phyloP scores from a whole-genome alignment of 108 stramenopile genomes.

The Hondaea fermentalgiana region DNA sequence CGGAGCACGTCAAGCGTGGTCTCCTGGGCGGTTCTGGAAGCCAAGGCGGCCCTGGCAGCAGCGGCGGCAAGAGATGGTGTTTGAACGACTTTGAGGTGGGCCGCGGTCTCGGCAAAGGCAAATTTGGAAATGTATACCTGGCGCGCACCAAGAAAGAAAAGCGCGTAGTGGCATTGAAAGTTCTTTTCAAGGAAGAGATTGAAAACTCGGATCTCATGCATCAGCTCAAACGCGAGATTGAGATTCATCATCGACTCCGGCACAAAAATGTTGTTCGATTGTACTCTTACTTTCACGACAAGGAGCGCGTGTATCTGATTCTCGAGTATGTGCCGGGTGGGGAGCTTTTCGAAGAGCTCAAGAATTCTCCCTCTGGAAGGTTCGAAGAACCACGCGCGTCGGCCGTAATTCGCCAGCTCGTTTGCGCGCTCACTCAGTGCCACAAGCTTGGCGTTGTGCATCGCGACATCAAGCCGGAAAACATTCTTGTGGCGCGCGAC shows the following conservation, averaged over 20 bases:
- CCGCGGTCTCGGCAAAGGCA: slow-evolving; percentile 37
- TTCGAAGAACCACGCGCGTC: slow-evolving; percentile 74
- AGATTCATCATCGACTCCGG: slow-evolving; percentile 37
- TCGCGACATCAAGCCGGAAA: slow-evolving; percentile 48
- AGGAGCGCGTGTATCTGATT: slow-evolving; percentile 82
- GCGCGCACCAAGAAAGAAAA: slow-evolving; percentile 27
- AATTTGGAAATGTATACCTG: slow-evolving; percentile 48
- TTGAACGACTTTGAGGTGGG: slow-evolving; percentile 32
- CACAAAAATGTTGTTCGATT: slow-evolving; percentile 43
- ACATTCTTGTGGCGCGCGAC: slow-evolving; percentile 27
- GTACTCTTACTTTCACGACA: slow-evolving; percentile 37
- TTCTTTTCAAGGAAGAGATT: slow-evolving; percentile 36
- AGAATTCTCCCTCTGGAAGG: slow-evolving; percentile 26
- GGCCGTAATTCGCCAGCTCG: slow-evolving; percentile 73
- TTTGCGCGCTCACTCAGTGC: slow-evolving; percentile 78
- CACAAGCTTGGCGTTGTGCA: slow-evolving; percentile 43
- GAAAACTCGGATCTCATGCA: not conserved
- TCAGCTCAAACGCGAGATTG: slow-evolving; percentile 36
- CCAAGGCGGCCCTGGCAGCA: not conserved
- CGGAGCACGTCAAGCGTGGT: not conserved
- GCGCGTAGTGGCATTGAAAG: slow-evolving; percentile 43
- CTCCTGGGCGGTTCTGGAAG: not conserved
- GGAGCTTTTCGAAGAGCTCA: slow-evolving; percentile 86
- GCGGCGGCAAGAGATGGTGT: slow-evolving; percentile 18
- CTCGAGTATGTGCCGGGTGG: slow-evolving; percentile 91